Percentiles rank a stretch among this genome's conserved stretches.
Conservation (phyloP, 495 filamentous ascomycete species). For the Tuber melanosporum region DNA sequence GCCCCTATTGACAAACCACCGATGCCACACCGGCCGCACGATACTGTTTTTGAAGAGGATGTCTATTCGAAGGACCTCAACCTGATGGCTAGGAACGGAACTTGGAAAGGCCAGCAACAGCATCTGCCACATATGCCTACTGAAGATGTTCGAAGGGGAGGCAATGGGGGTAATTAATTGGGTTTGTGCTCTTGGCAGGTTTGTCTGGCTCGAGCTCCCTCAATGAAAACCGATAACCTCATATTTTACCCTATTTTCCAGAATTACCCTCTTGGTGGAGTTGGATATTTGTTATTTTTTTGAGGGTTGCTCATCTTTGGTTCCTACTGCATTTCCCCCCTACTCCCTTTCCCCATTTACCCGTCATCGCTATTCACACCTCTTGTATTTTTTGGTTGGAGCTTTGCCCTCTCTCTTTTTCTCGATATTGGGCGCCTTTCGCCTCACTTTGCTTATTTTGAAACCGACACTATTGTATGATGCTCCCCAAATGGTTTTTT, state of each 20-base stretch:
- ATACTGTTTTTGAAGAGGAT: conserved; percentile 33
- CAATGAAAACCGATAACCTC: not conserved
- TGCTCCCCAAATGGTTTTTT: not conserved
- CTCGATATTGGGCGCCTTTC: not conserved
- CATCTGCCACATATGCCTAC: not conserved
- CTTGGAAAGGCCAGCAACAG: conserved; percentile 19
- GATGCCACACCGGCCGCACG: conserved; percentile 23
- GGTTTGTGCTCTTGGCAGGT: not conserved
- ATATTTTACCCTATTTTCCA: not conserved
- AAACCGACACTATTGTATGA: not conserved
- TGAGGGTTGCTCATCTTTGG: not conserved
- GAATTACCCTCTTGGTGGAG: not conserved
- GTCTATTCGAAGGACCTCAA: conserved; percentile 29
- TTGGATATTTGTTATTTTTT: not conserved
- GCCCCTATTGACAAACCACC: conserved; percentile 24
- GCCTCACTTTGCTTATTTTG: not conserved
- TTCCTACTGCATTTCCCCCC: not conserved
- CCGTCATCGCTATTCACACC: not conserved
- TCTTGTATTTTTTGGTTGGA: conserved; percentile 2
- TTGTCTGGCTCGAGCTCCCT: not conserved
- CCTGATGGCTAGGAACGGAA: conserved; percentile 31
- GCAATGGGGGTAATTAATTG: not conserved
- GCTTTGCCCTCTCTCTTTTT: not conserved
- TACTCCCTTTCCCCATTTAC: not conserved
- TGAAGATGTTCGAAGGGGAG: not conserved